A percentile compares a stretch with the other conserved stretches of the same genome.
phyloP scores from a whole-genome alignment of 2,329 filamentous ascomycete species.

The Pseudonectria buxi region DNA sequence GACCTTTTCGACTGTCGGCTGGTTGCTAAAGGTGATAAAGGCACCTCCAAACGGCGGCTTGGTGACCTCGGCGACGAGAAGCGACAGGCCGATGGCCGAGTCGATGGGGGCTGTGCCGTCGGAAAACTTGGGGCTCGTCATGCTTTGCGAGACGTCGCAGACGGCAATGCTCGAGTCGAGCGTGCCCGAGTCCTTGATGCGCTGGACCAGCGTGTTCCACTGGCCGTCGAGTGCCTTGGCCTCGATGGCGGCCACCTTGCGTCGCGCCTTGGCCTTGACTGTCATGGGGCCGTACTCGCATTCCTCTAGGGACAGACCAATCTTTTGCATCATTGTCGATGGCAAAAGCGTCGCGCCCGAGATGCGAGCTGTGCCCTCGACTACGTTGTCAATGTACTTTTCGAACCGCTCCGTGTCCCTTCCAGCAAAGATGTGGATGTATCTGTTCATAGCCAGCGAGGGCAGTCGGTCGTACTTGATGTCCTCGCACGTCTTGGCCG shows the following conservation, averaged over 20 bases:
- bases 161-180: slow-evolving; percentile 49
- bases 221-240: slow-evolving; percentile 40
- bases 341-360: slow-evolving; percentile 51
- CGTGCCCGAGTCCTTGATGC: slow-evolving; percentile 48
- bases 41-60: slow-evolving; percentile 45
- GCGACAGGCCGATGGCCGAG: slow-evolving; percentile 47
- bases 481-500: slow-evolving; percentile 35
- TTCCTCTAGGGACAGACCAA: background rate
- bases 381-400: slow-evolving; percentile 42
- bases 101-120: slow-evolving; percentile 47
- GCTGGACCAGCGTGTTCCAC: slow-evolving; percentile 52
- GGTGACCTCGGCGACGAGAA: slow-evolving; percentile 48
- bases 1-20: slow-evolving; percentile 35
- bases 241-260: slow-evolving; percentile 26
- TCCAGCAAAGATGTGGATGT: slow-evolving; percentile 39
- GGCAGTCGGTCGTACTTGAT: slow-evolving; percentile 54
- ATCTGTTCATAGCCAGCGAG: slow-evolving; percentile 49
- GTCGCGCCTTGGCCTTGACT: background rate
- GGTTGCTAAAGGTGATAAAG: slow-evolving; percentile 47
- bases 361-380: slow-evolving; percentile 40
- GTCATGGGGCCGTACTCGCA: background rate
- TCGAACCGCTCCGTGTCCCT: slow-evolving; percentile 46
- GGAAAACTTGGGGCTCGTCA: slow-evolving; percentile 31
- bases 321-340: slow-evolving; percentile 36
- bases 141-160: slow-evolving; percentile 52